phyloP scores from a whole-genome alignment of 1,139 yeast species.

The Suhomyces panamericanus region DNA sequence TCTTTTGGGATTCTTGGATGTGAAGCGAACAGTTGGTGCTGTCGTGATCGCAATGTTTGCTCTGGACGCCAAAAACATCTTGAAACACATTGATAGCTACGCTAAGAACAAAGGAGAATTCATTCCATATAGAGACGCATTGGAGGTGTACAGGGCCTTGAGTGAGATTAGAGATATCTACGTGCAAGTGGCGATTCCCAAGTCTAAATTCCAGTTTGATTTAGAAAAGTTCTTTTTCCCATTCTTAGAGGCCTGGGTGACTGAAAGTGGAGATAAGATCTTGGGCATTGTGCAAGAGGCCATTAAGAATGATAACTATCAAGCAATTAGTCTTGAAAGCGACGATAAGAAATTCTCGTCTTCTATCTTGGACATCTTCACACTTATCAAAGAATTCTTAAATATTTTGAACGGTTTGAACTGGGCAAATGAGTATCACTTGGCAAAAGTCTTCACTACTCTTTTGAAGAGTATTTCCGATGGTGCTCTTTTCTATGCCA shows the following conservation, averaged over 20 bases:
- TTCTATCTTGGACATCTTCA: constrained; percentile 68
- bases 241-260: constrained; percentile 57
- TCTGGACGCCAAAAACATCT: constrained; percentile 62
- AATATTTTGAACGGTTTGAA: constrained; percentile 52
- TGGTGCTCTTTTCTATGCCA: constrained; percentile 56
- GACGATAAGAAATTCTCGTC: constrained; percentile 43
- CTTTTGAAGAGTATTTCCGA: constrained; percentile 63
- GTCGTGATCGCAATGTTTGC: constrained; percentile 62
- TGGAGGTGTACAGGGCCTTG: constrained; percentile 58
- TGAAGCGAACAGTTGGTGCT: constrained; percentile 56
- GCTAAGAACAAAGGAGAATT: constrained; percentile 36
- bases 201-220: constrained; percentile 48
- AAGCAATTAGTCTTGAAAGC: constrained; percentile 49
- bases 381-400: constrained; percentile 59
- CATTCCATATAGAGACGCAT: constrained; percentile 59
- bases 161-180: constrained; percentile 56
- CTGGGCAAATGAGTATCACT: constrained; percentile 65
- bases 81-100: constrained; percentile 54
- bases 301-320: constrained; percentile 54
- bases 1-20: constrained; percentile 56
- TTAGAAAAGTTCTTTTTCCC: constrained; percentile 62
- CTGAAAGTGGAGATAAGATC: constrained; percentile 52
- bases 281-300: constrained; percentile 54
- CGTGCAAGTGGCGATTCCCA: constrained; percentile 45
- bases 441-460: constrained; percentile 58